Conservation (phyloP, 2,329 filamentous ascomycete genomes). For the Ascochyta viciae-villosae region DNA sequence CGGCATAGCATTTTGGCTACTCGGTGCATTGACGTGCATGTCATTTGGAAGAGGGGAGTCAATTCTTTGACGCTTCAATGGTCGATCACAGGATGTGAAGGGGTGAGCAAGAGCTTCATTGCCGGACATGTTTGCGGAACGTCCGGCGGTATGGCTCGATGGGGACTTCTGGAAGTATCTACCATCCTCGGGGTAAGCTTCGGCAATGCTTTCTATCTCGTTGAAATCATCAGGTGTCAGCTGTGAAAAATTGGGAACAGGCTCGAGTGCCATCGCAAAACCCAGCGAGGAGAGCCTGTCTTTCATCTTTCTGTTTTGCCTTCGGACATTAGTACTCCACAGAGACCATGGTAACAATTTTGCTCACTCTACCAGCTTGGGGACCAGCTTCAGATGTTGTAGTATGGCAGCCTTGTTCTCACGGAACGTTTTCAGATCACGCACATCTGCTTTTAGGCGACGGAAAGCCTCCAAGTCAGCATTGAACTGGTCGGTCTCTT, state of each 20-base stretch:
- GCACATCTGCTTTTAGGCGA: slow-evolving; percentile 23
- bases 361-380: slow-evolving; percentile 37
- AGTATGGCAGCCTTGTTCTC: slow-evolving; percentile 33
- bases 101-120: slow-evolving; percentile 12
- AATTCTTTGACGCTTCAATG: slow-evolving; percentile 42
- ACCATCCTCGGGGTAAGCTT: background rate
- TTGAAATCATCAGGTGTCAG: slow-evolving; percentile 15
- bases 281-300: slow-evolving; percentile 37
- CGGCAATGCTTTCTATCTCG: slow-evolving; percentile 18
- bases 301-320: slow-evolving; percentile 42
- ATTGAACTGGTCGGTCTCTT: slow-evolving; percentile 24
- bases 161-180: slow-evolving; percentile 18
- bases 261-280: slow-evolving; percentile 37
- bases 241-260: slow-evolving; percentile 31
- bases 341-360: background rate
- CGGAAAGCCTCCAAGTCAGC: slow-evolving; percentile 15
- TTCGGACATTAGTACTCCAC: slow-evolving; percentile 23
- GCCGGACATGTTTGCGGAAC: slow-evolving; percentile 27
- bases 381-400: slow-evolving; percentile 39
- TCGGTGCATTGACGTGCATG: slow-evolving; percentile 23
- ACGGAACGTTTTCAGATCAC: slow-evolving; percentile 30
- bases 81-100: slow-evolving; percentile 27
- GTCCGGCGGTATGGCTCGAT: slow-evolving; percentile 36
- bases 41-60: slow-evolving; percentile 35
- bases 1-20: slow-evolving; percentile 49